Evolutionary conservation across 2,329 filamentous ascomycete species (phyloP).

Genomic region (Aureobasidium sp.): DNA sequence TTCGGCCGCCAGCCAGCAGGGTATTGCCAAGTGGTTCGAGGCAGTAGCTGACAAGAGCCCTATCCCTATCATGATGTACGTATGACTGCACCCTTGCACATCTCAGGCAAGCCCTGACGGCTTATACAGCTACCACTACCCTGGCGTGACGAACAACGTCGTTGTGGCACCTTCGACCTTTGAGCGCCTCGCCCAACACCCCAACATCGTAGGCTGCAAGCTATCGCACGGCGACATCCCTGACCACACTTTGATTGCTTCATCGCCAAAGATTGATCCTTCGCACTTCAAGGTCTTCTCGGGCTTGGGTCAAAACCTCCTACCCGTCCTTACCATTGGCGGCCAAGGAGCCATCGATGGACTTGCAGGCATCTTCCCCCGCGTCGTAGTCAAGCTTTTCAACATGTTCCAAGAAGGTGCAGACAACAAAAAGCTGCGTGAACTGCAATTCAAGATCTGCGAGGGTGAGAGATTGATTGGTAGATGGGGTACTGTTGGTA

Average conservation of each 20-base stretch:
- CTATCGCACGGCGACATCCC: slow-evolving; percentile 62
- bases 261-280: slow-evolving; percentile 54
- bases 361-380: slow-evolving; percentile 58
- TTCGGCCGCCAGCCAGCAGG: slow-evolving; percentile 49
- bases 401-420: slow-evolving; percentile 40
- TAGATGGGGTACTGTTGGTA: slow-evolving; percentile 54
- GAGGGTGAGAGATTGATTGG: slow-evolving; percentile 56
- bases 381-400: slow-evolving; percentile 53
- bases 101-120: neutral
- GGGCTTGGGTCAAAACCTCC: slow-evolving; percentile 58
- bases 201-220: slow-evolving; percentile 64
- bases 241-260: slow-evolving; percentile 55
- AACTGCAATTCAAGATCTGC: slow-evolving; percentile 55
- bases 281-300: slow-evolving; percentile 55
- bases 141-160: slow-evolving; percentile 60
- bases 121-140: slow-evolving; percentile 52
- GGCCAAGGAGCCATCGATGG: slow-evolving; percentile 62
- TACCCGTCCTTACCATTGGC: slow-evolving; percentile 56
- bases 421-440: slow-evolving; percentile 43
- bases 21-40: slow-evolving; percentile 55
- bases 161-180: slow-evolving; percentile 53
- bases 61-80: slow-evolving; percentile 55
- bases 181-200: slow-evolving; percentile 52
- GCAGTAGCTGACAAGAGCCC: slow-evolving; percentile 54
- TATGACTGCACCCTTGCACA: neutral